Evolutionary conservation across 306 rosid genomes (phyloP).

Genomic region (Inga laurina): DNA sequence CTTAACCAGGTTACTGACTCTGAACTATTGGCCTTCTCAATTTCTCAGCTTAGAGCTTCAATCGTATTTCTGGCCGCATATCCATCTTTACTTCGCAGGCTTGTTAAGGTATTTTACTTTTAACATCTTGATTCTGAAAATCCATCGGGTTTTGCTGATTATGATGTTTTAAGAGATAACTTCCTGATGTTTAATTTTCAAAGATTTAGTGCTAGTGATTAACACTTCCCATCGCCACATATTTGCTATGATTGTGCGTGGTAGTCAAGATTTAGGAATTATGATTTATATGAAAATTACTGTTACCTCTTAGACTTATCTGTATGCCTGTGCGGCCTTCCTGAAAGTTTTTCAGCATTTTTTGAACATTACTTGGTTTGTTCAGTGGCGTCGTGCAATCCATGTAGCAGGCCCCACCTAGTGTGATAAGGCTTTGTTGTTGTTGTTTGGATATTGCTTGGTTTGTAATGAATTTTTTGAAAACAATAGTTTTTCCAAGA

Average conservation of each 20-base stretch:
- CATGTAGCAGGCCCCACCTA: too few species aligned
- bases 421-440: too few species aligned
- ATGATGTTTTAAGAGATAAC: conserved; percentile 10
- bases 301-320: background rate
- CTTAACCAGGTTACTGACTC: conserved; percentile 71
- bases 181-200: conserved; percentile 11
- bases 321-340: background rate
- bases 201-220: background rate
- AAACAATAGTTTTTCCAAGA: background rate
- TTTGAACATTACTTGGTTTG: background rate
- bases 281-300: conserved; percentile 19
- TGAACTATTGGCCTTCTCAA: conserved; percentile 69
- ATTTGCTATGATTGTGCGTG: conserved; percentile 10
- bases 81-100: conserved; percentile 66
- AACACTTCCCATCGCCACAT: background rate
- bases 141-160: conserved; percentile 19
- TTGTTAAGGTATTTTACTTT: conserved; percentile 62
- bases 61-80: conserved; percentile 60
- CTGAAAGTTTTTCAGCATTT: background rate
- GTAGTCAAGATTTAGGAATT: conserved; percentile 13
- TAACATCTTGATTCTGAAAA: conserved; percentile 17
- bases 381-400: too few species aligned
- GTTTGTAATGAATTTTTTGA: conserved; percentile 7
- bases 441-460: too few species aligned
- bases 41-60: conserved; percentile 71